Evolutionary conservation across 768 basidiomycete species (phyloP), one percentile per base, ranked within the genome.

Genomic region (Nidula microcarpa): DNA sequence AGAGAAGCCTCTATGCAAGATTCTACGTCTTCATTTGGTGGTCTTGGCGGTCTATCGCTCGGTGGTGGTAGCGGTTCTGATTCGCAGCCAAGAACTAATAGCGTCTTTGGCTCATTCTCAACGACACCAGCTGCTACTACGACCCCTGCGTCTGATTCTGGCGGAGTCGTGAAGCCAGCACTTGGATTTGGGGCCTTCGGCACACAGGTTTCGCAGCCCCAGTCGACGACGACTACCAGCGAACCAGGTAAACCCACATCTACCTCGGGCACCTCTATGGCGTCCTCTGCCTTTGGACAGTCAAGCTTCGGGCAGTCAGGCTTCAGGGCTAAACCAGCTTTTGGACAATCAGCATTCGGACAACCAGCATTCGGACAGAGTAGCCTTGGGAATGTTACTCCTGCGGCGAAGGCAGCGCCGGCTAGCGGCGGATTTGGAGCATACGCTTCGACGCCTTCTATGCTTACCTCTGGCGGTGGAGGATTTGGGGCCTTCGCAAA

Each of bases 1-100:
- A 69, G 74, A 34, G 78, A 79, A 58, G 75, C 71, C 8, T 77
- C 78, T 1, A 79, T 79, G 78, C 69, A 74, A 1, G 76, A 76
- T 55, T 65, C 69, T 2, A 64, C 71, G 14, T 60, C 72, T 30
- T 64, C 65, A 1, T 74, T 80, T 53, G 70, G 73, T 49, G 69
- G 69, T 34, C 74, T 80, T 53, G 70, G 73, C 47, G 69, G 69
- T 34, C 59, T 65, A 52, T 72, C 67, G 47, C 60, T 77, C 11
- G 68, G 71, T 11, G 60, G 68, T 10, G 68, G 66, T 9, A 60
- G 63, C 18, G 50, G 55, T 32, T 33, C 64, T 7, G 55, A 63
- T 33, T 55, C 69, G 5, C 67, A 69, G 45, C 57, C 72, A 4
- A 61, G 47, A 43, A 56, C 55, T 32, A 43, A 54, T 51, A 63